These are phyloP conservation scores for Tuber indicum DNA, from an alignment of 495 filamentous ascomycete species.

Conservation along the genomic window DNA sequence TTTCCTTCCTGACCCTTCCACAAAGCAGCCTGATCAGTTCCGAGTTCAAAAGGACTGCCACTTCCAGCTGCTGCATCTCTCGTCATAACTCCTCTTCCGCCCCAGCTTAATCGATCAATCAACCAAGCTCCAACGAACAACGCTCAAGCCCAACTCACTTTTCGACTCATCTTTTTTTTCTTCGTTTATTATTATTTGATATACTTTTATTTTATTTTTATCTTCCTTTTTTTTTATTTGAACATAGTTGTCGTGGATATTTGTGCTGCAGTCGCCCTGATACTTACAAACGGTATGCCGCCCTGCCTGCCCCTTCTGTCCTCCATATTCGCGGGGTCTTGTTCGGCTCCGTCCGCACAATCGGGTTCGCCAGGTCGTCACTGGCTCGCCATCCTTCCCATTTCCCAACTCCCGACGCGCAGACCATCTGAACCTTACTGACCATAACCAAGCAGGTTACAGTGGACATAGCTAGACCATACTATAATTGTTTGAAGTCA, in stretches of 20 bases:
- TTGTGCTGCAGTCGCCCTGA: background rate
- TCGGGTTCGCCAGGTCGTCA: background rate
- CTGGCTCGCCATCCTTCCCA: conserved; percentile 6
- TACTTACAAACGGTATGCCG: background rate
- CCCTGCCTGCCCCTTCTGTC: background rate
- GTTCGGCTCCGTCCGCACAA: background rate
- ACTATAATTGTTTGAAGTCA: background rate
- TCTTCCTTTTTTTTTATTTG: background rate
- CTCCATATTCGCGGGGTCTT: background rate
- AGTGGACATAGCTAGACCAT: background rate
- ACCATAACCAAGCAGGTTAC: background rate
- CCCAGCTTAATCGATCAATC: background rate
- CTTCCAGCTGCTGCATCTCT: conserved; percentile 16
- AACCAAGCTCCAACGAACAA: conserved; percentile 2
- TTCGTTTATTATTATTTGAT: background rate
- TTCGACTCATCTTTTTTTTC: background rate
- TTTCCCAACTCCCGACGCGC: background rate
- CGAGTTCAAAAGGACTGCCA: conserved; percentile 24
- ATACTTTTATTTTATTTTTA: background rate
- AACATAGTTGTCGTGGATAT: background rate
- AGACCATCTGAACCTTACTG: background rate
- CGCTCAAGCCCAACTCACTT: background rate
- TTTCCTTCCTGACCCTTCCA: background rate
- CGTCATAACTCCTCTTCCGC: background rate
- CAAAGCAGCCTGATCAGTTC: conserved; percentile 20